Evolutionary conservation across 1,284 basidiomycete species (phyloP).

Genomic region (Papiliotrema laurentii): DNA sequence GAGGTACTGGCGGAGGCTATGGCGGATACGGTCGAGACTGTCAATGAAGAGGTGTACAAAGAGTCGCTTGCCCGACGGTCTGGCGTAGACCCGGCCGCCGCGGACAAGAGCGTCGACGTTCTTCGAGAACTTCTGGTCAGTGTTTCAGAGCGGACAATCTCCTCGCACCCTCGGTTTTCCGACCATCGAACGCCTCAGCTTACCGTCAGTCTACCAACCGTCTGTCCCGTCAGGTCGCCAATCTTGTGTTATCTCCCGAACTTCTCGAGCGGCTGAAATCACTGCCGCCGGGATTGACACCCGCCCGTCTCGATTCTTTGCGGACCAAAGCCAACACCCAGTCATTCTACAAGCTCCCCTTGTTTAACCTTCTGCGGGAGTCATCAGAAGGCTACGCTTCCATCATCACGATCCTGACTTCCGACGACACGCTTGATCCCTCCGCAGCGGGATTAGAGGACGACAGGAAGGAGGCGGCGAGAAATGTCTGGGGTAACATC

Average conservation of each 20-base stretch:
- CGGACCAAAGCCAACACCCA: slow-evolving; percentile 35
- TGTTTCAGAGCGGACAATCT: no score
- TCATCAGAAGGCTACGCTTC: slow-evolving; percentile 97
- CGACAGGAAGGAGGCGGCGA: slow-evolving; percentile 36
- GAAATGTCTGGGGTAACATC: slow-evolving; percentile 76
- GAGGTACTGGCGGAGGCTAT: slow-evolving; percentile 19
- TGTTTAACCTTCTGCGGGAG: slow-evolving; percentile 95
- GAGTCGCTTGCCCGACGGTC: no score
- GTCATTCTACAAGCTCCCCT: slow-evolving; percentile 85
- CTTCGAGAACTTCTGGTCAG: no score
- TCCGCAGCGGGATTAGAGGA: neutral
- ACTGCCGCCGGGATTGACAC: slow-evolving; percentile 22
- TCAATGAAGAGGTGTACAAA: slow-evolving; percentile 9
- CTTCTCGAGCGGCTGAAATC: slow-evolving; percentile 17
- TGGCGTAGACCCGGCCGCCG: no score
- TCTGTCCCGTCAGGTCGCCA: no score
- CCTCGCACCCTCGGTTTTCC: no score
- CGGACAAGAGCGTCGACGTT: no score
- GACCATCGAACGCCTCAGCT: no score
- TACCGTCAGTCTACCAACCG: no score
- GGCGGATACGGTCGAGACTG: slow-evolving; percentile 24
- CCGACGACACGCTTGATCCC: slow-evolving; percentile 52
- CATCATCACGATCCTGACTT: slow-evolving; percentile 73
- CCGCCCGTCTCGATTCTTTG: slow-evolving; percentile 17
- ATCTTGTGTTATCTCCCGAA: no score